Conservation (phyloP, 1,284 basidiomycete species). For the Thelephora terrestris region DNA sequence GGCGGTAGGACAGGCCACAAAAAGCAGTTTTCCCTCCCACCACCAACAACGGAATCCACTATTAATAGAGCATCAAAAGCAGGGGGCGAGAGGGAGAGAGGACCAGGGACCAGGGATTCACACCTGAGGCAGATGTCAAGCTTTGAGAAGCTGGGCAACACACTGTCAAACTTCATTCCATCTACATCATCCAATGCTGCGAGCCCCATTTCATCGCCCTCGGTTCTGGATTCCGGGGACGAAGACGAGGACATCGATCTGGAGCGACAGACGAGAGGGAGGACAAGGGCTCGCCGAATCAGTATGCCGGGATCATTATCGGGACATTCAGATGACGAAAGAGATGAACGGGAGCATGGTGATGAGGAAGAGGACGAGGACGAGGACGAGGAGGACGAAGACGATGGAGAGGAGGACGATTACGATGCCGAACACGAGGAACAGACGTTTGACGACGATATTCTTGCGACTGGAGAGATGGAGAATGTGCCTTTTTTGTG, state of each 20-base stretch:
- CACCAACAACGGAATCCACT: conserved; percentile 17
- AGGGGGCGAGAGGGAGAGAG: conserved; percentile 13
- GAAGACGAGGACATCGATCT: conserved; percentile 43
- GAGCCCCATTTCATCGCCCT: conserved; percentile 44
- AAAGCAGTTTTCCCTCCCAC: conserved; percentile 21
- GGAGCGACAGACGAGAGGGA: conserved; percentile 27
- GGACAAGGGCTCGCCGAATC: conserved; percentile 33
- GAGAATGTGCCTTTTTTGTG: conserved; percentile 70
- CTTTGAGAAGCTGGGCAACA: conserved; percentile 53
- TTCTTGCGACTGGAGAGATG: conserved; percentile 78
- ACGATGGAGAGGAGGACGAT: conserved; percentile 30
- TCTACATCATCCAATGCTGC: conserved; percentile 27
- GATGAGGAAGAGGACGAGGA: conserved; percentile 44
- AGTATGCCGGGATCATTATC: conserved; percentile 78
- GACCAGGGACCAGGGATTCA: conserved; percentile 13
- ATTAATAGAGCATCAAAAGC: conserved; percentile 5
- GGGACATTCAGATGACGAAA: conserved; percentile 26
- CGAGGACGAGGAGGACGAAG: conserved; percentile 30
- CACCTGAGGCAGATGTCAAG: conserved; percentile 62
- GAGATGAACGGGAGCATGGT: no score
- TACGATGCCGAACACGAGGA: conserved; percentile 32
- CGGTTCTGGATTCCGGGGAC: conserved; percentile 39
- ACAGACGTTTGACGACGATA: conserved; percentile 69
- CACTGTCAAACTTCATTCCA: conserved; percentile 37
- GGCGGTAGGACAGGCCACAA: conserved; percentile 31